These are phyloP conservation scores for Kokia cookei DNA, from an alignment of 441 rosid genomes.

Conservation along the genomic window DNA sequence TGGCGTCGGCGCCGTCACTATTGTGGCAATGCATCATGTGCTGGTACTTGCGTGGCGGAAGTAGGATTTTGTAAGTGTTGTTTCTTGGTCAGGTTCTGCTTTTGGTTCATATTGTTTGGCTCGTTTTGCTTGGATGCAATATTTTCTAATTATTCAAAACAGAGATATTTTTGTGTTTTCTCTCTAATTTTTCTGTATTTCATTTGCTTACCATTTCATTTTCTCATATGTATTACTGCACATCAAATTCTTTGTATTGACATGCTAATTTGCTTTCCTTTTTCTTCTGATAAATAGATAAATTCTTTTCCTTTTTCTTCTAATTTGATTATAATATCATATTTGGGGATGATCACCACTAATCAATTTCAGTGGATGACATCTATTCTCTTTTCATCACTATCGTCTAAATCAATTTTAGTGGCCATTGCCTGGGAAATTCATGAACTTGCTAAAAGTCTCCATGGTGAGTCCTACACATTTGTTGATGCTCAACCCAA, in stretches of 20 bases:
- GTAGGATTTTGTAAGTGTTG: conserved; percentile 55
- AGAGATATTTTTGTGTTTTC: background rate
- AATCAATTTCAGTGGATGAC: no score
- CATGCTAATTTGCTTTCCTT: background rate
- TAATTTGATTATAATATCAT: no score
- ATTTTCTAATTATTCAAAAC: conserved; percentile 34
- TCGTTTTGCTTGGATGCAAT: conserved; percentile 45
- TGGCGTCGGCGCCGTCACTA: conserved; percentile 72
- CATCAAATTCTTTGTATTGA: background rate
- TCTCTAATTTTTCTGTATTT: background rate
- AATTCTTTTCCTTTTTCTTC: no score
- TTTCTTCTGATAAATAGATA: background rate
- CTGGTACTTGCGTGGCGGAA: conserved; percentile 56
- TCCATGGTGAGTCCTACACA: no score
- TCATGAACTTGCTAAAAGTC: no score
- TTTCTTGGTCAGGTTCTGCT: conserved; percentile 72
- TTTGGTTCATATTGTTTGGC: conserved; percentile 16
- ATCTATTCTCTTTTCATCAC: no score
- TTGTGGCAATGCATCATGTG: conserved; percentile 66
- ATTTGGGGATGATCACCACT: no score
- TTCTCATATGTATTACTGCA: background rate
- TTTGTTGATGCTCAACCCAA: no score
- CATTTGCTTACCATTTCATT: background rate
- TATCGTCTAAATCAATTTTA: no score
- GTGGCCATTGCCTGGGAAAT: no score